Evolutionary conservation across 768 basidiomycete genomes (phyloP).

Genomic region (Cystobasidiopsis lactophilus): DNA sequence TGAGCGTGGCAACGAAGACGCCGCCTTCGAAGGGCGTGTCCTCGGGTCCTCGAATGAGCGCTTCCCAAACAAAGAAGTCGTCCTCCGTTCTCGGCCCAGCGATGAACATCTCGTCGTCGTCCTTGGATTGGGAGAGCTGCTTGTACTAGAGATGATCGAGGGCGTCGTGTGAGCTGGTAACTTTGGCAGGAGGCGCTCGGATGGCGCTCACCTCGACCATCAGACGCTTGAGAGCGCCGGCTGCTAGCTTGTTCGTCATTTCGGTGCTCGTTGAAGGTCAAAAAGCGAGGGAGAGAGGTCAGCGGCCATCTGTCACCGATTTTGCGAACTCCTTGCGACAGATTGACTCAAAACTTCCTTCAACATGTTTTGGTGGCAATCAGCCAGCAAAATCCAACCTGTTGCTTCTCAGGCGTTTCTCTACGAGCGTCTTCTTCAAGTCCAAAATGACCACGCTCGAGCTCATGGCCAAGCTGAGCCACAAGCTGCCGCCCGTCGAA

Average conservation of each 20-base stretch:
- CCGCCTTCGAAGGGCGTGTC: slow-evolving; percentile 47
- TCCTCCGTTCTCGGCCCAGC: slow-evolving; percentile 36
- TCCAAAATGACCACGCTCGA: too few species aligned
- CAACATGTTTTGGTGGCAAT: too few species aligned
- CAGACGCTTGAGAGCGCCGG: slow-evolving; percentile 34
- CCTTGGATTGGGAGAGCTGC: slow-evolving; percentile 23
- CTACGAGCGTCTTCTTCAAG: too few species aligned
- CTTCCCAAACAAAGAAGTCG: slow-evolving; percentile 99
- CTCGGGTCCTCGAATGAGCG: slow-evolving; percentile 43
- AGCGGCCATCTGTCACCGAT: too few species aligned
- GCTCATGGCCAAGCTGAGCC: not conserved
- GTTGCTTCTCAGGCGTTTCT: too few species aligned
- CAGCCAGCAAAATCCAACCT: too few species aligned
- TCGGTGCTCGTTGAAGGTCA: too few species aligned
- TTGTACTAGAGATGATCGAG: slow-evolving; percentile 34
- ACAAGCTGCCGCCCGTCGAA: slow-evolving; percentile 24
- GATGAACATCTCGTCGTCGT: slow-evolving; percentile 73
- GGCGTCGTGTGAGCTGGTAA: slow-evolving; percentile 56
- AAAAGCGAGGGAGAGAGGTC: too few species aligned
- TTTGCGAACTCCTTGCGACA: too few species aligned
- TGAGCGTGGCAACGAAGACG: slow-evolving; percentile 72
- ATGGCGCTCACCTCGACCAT: slow-evolving; percentile 47
- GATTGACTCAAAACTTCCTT: too few species aligned
- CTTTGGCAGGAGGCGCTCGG: slow-evolving; percentile 35
- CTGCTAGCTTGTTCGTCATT: not conserved